phyloP scores from a whole-genome alignment of 371 early-diverging fungal genomes.

The Mortierella sp. region DNA sequence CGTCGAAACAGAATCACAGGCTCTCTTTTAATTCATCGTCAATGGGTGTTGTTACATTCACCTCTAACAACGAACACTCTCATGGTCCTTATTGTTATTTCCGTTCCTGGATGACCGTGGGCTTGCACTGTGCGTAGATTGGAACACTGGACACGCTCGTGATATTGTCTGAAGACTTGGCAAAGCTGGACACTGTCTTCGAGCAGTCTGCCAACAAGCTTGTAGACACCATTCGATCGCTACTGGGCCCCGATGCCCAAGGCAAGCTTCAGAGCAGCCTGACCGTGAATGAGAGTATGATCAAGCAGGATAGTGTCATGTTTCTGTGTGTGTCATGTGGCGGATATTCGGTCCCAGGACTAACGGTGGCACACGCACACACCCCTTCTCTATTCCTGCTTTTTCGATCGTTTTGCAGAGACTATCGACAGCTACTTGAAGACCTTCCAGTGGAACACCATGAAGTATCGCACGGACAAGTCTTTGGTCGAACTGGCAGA shows the following conservation, averaged over 20 bases:
- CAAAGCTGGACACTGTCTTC: conserved; percentile 81
- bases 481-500: conserved; percentile 86
- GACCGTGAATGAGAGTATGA: conserved; percentile 86
- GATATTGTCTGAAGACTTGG: conserved; percentile 91
- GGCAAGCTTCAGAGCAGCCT: conserved; percentile 68
- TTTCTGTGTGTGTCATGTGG: no score
- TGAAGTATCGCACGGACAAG: conserved; percentile 95
- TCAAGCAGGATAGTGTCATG: conserved; percentile 1
- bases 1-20: no score
- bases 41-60: no score
- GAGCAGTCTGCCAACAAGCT: conserved; percentile 84
- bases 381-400: background rate
- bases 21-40: no score
- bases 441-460: conserved; percentile 93
- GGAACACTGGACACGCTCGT: conserved; percentile 94
- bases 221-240: conserved; percentile 78
- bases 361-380: no score
- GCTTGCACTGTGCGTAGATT: conserved; percentile 79
- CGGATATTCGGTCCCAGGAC: no score
- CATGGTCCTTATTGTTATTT: background rate
- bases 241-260: conserved; percentile 64
- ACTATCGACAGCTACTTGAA: conserved; percentile 84
- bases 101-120: conserved; percentile 6
- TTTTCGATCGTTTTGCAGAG: conserved; percentile 60
- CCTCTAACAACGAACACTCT: no score